Evolutionary conservation across 2,329 filamentous ascomycete genomes (phyloP).

Genomic region (Xylariaceae sp.): DNA sequence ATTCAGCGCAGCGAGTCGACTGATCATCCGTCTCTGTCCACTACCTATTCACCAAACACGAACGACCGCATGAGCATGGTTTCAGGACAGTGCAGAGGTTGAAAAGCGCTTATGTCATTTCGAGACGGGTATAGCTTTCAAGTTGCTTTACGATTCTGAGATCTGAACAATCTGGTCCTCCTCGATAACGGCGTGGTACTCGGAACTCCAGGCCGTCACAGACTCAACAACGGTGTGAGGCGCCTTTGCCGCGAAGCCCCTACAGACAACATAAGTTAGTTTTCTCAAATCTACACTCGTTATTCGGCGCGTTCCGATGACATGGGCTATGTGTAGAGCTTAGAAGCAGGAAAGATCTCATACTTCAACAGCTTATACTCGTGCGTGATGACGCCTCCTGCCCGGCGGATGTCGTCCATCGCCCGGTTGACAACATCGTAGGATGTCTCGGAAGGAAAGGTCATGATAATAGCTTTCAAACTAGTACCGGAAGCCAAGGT

Average conservation of each 20-base stretch:
- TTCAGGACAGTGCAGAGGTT: neutral
- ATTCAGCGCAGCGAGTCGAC: constrained; percentile 1
- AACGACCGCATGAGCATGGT: constrained; percentile 9
- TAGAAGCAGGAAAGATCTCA: constrained; percentile 28
- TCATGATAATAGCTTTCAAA: constrained; percentile 70
- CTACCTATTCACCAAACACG: neutral
- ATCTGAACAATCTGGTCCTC: constrained; percentile 65
- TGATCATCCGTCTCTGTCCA: neutral
- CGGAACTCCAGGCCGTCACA: constrained; percentile 53
- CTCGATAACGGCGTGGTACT: constrained; percentile 64
- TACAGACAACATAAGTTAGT: constrained; percentile 37
- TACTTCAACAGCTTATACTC: constrained; percentile 66
- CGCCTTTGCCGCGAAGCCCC: constrained; percentile 72
- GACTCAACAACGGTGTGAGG: constrained; percentile 63
- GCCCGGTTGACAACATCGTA: constrained; percentile 63
- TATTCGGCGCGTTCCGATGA: neutral
- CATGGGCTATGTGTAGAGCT: neutral
- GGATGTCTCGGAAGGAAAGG: constrained; percentile 65
- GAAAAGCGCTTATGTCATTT: neutral
- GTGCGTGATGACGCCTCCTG: constrained; percentile 74
- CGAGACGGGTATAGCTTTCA: constrained; percentile 3
- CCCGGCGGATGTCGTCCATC: constrained; percentile 62
- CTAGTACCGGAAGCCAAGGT: constrained; percentile 58
- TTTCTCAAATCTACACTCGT: neutral
- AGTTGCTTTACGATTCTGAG: constrained; percentile 5